Conservation (phyloP, 805 yeast genomes). For the Ogataea pilisensis region DNA sequence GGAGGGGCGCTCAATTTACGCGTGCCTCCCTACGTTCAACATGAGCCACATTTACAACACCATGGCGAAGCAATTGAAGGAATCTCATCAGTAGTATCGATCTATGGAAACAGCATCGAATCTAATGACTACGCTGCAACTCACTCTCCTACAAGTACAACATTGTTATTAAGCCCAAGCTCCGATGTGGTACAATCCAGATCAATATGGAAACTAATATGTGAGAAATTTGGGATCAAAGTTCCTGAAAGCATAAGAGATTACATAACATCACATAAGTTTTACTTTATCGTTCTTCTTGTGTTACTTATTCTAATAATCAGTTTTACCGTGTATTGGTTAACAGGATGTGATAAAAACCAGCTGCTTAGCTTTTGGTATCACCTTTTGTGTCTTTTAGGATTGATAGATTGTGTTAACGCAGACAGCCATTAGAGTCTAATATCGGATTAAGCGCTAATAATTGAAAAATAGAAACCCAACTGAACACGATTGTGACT, state of each 20-base stretch:
- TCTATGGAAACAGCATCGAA: background rate
- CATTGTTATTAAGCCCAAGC: too few species aligned
- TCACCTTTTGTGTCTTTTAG: conserved; percentile 16
- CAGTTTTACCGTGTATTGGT: conserved; percentile 11
- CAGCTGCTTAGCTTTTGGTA: conserved; percentile 16
- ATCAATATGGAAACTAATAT: background rate
- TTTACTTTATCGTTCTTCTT: conserved; percentile 4
- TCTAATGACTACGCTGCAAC: too few species aligned
- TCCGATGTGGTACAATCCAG: too few species aligned
- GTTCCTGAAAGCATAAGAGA: conserved; percentile 1
- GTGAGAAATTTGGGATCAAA: background rate
- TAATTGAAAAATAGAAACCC: too few species aligned
- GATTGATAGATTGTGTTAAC: conserved; percentile 15
- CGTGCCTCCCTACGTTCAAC: too few species aligned
- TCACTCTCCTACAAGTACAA: too few species aligned
- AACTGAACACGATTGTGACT: background rate
- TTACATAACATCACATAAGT: conserved; percentile 7
- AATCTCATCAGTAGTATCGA: background rate
- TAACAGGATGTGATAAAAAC: conserved; percentile 13
- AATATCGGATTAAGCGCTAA: too few species aligned
- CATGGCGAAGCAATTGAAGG: background rate
- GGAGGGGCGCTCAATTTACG: too few species aligned
- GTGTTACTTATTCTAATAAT: conserved; percentile 7
- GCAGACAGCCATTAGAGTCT: too few species aligned
- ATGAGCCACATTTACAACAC: too few species aligned